These are phyloP conservation scores for Amanita pallidorosea DNA, from an alignment of 768 basidiomycete genomes.

Conservation along the genomic window DNA sequence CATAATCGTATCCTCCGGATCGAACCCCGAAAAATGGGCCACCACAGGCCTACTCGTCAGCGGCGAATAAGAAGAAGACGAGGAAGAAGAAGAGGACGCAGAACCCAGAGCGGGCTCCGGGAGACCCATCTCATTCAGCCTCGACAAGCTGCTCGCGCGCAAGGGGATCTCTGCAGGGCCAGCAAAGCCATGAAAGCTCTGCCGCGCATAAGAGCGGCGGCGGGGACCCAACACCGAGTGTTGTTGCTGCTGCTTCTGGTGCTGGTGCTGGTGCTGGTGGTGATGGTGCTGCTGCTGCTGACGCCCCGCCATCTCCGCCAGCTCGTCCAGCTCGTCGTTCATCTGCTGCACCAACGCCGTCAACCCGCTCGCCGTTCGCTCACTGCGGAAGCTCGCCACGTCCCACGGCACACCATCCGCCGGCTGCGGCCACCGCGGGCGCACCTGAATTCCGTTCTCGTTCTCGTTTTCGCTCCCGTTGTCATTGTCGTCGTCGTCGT, in stretches of 20 bases:
- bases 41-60: constrained; percentile 11
- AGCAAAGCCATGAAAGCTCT: background rate
- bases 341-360: constrained; percentile 41
- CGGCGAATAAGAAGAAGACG: too few species aligned
- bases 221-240: constrained; percentile 17
- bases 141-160: background rate
- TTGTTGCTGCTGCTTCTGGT: too few species aligned
- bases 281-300: constrained; percentile 15
- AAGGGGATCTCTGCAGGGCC: background rate
- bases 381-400: constrained; percentile 15
- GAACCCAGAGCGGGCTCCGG: too few species aligned
- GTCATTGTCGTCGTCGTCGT: too few species aligned
- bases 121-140: constrained; percentile 7
- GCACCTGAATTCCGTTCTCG: too few species aligned
- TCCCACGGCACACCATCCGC: constrained; percentile 20
- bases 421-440: too few species aligned
- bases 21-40: constrained; percentile 23
- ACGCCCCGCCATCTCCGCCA: constrained; percentile 24
- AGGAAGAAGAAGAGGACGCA: too few species aligned
- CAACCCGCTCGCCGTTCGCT: constrained; percentile 33
- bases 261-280: too few species aligned
- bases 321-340: constrained; percentile 36
- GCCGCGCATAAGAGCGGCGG: constrained; percentile 18
- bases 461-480: too few species aligned
- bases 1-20: constrained; percentile 30